Base-by-base conservation (phyloP, 179 eudicot genomes). In the Silene noctiflora region DNA sequence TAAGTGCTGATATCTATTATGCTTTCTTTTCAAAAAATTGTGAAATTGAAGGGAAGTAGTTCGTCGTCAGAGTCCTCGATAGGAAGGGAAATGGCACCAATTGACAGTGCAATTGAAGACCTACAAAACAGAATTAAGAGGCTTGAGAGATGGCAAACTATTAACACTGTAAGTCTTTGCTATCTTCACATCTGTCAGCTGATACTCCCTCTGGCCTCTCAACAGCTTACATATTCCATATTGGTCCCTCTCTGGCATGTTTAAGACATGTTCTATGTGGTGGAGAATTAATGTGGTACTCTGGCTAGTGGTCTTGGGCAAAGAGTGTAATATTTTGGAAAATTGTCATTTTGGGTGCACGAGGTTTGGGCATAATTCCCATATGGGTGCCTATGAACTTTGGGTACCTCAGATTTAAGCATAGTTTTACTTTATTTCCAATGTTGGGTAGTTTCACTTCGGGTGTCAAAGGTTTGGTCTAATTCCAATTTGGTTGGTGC, bases 81-180 rank as follows among this genome's bases (percentile, higher is more conserved):
- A 31, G 82, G 92, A 77, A 81, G 93, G 83, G 97, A 87, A 77
- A 89, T 80, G 75, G 79, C 88, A 58, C 89, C 93, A 27, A 77
- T 89, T 22, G 97, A 93, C 67, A 85, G 83, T 63, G 84, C 87
- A 27, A 91, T 95, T 75, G 99, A 95, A 78, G 98, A 95, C 79
- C 85, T 95, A 90, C 99, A 95, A 77, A 84, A 90, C 61, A 88
- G 99, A 75, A 91, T 93, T 80, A 93, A 81, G 84, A 87, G 91
- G 80, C 94, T 95, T 33, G 97, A 93, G 81, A 88, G 96, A 55
- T 93, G 96, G 99, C 98, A 93, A 4, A 82, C 96, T 62, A 90
- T 91, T 42, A 95, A 93, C 69, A 93, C 99, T 1, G 99, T 91
- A 88, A 24, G 62, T 22, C 39, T 46, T 12, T 62, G 24, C 44